Percentiles rank a stretch among this genome's conserved stretches.
phyloP scores from a whole-genome alignment of 208 protist genomes.

The Acanthamoeba triangularis region DNA sequence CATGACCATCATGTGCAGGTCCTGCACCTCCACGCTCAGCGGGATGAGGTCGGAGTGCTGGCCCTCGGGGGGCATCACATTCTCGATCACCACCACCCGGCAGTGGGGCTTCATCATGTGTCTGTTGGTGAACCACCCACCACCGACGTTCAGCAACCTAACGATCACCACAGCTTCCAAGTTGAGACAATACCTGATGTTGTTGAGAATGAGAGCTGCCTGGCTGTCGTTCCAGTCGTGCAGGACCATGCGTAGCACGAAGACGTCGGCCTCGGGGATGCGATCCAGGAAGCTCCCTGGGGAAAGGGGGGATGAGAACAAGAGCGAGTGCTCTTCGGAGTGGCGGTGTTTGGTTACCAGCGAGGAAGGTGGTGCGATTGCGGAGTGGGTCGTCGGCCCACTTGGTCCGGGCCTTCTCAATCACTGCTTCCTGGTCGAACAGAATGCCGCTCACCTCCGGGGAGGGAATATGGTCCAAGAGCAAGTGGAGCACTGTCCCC shows the following conservation, averaged over 20 bases:
- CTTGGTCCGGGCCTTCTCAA: background rate
- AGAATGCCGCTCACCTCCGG: constrained; percentile 9
- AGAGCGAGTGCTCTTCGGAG: background rate
- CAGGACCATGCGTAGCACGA: constrained; percentile 62
- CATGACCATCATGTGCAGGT: constrained; percentile 71
- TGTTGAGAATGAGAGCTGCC: background rate
- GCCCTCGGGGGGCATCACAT: constrained; percentile 38
- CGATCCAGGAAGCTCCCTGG: constrained; percentile 16
- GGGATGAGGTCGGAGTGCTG: constrained; percentile 27
- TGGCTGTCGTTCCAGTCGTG: constrained; percentile 66
- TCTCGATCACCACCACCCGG: constrained; percentile 55
- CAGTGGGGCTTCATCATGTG: background rate
- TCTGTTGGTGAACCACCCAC: background rate
- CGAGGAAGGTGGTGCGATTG: background rate
- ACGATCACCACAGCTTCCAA: background rate
- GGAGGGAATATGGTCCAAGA: background rate
- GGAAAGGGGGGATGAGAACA: background rate
- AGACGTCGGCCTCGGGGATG: constrained; percentile 51
- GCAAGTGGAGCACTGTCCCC: constrained; percentile 19
- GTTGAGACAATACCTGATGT: background rate
- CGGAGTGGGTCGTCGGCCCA: background rate
- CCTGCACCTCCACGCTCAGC: constrained; percentile 56
- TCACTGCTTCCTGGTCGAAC: constrained; percentile 43
- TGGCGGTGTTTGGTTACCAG: background rate
- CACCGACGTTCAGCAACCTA: background rate